phyloP scores from a whole-genome alignment of 352 stramenopile species.

The Pythium myriotylum region DNA sequence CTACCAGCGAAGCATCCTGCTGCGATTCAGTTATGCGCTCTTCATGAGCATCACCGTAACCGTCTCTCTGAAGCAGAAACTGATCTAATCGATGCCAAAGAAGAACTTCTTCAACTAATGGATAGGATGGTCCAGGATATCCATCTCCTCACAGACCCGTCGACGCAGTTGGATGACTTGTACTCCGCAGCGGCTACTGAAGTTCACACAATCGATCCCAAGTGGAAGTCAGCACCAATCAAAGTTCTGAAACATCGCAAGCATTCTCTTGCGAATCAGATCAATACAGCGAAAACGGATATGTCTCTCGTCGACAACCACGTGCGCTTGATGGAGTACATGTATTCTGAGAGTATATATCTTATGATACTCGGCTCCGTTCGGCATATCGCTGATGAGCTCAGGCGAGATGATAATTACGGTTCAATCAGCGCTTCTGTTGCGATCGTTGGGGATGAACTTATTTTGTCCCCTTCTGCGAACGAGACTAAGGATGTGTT shows the following conservation, averaged over 20 bases:
- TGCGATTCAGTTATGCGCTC: slow-evolving; percentile 32
- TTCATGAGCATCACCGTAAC: slow-evolving; percentile 57
- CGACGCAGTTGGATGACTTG: slow-evolving; percentile 50
- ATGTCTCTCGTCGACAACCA: slow-evolving; percentile 49
- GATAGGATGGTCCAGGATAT: slow-evolving; percentile 59
- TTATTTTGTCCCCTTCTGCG: slow-evolving; percentile 47
- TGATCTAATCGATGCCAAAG: slow-evolving; percentile 68
- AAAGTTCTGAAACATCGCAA: slow-evolving; percentile 41
- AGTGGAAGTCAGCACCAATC: slow-evolving; percentile 71
- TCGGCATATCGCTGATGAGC: slow-evolving; percentile 34
- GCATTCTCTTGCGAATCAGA: slow-evolving; percentile 36
- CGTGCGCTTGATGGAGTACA: slow-evolving; percentile 67
- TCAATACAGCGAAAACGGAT: slow-evolving; percentile 48
- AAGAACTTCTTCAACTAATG: slow-evolving; percentile 49
- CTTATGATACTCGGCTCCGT: slow-evolving; percentile 60
- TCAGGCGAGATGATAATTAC: slow-evolving; percentile 39
- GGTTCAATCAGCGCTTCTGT: slow-evolving; percentile 56
- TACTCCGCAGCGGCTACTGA: slow-evolving; percentile 44
- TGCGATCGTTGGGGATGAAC: slow-evolving; percentile 40
- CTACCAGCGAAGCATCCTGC: slow-evolving; percentile 35
- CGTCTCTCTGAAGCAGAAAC: slow-evolving; percentile 44
- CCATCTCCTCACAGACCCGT: slow-evolving; percentile 39
- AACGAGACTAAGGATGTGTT: slow-evolving; percentile 55
- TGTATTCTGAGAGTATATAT: slow-evolving; percentile 72
- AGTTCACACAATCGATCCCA: slow-evolving; percentile 51